A percentile compares a stretch with the other conserved stretches of the same genome.
These are phyloP conservation scores for Ogataea degrootiae DNA, from an alignment of 805 yeast species.

Conservation along the genomic window DNA sequence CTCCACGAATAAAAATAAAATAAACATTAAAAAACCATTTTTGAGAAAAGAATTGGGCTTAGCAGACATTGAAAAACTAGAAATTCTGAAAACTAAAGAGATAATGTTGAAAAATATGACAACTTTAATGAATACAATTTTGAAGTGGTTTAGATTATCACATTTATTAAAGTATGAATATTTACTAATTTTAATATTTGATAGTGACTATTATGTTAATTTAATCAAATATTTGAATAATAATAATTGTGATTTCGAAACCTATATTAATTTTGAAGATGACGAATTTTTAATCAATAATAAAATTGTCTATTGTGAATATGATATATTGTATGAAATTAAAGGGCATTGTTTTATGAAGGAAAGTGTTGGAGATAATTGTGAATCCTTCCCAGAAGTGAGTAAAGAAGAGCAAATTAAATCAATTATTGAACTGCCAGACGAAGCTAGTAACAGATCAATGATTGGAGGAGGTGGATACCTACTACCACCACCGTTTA, in stretches of 20 bases:
- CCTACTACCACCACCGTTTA: slow-evolving; percentile 19
- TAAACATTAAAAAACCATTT: slow-evolving; percentile 18
- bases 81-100: slow-evolving; percentile 58
- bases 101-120: slow-evolving; percentile 54
- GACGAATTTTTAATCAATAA: slow-evolving; percentile 23
- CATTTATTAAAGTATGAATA: slow-evolving; percentile 80
- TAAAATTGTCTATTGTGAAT: slow-evolving; percentile 29
- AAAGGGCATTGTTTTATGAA: slow-evolving; percentile 25
- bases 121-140: slow-evolving; percentile 45
- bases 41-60: slow-evolving; percentile 12
- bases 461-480: slow-evolving; percentile 8
- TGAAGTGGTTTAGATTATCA: slow-evolving; percentile 74
- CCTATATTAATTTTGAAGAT: slow-evolving; percentile 25
- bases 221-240: slow-evolving; percentile 31
- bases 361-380: slow-evolving; percentile 11
- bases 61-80: slow-evolving; percentile 39
- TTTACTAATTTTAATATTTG: slow-evolving; percentile 66
- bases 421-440: slow-evolving; percentile 14
- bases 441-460: slow-evolving; percentile 9
- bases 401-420: slow-evolving; percentile 12
- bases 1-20: slow-evolving; percentile 6
- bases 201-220: slow-evolving; percentile 50
- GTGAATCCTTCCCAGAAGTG: slow-evolving; percentile 6
- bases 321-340: slow-evolving; percentile 22
- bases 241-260: slow-evolving; percentile 24